Evolutionary conservation across 2,329 filamentous ascomycete genomes (phyloP), one percentile per base, ranked within the genome.

Genomic region (Xylariales sp.): DNA sequence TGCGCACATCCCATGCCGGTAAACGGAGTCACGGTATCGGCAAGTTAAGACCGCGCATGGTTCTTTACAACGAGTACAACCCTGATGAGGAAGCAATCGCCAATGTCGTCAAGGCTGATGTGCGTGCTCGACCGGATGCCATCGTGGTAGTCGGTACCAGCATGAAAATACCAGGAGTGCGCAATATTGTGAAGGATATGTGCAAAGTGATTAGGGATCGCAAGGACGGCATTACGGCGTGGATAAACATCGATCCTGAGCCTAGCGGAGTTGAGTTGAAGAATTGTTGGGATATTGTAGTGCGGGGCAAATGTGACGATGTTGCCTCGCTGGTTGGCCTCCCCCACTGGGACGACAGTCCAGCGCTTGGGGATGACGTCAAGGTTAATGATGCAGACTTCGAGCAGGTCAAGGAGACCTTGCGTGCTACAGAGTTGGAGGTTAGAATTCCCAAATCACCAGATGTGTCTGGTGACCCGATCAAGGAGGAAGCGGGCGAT

Each of bases 1-100:
- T 90, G 33, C 85, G 93, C 52, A 86, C 84, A 13, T 72, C 74
- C 5, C 72, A 81, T 45, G 85, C 82, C 11, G 89, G 90, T 33
- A 91, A 95, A 63, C 81, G 93, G 42, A 95, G 90, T 55, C 93
- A 96, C 55, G 93, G 93, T 2, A 85, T 98, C 51, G 93, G 93
- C 29, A 81, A 87, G 44, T 68, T 98, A 45, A 81, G 93, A 16
- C 93, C 93, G 16, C 80, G 93, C 40, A 96, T 98, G 69, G 91
- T 97, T 5, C 74, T 98, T 8, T 98, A 98, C 68, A 96, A 97
- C 58, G 93, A 98, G 61, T 85, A 88, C 59, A 96, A 97, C 56
- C 93, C 93, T 1, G 93, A 98, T 48, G 88, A 93, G 49, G 91
- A 96, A 51, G 91, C 93, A 12, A 98, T 98, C 58, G 90, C 91